Conservation (phyloP, 2,329 filamentous ascomycete species). For the Neobulgaria alba region DNA sequence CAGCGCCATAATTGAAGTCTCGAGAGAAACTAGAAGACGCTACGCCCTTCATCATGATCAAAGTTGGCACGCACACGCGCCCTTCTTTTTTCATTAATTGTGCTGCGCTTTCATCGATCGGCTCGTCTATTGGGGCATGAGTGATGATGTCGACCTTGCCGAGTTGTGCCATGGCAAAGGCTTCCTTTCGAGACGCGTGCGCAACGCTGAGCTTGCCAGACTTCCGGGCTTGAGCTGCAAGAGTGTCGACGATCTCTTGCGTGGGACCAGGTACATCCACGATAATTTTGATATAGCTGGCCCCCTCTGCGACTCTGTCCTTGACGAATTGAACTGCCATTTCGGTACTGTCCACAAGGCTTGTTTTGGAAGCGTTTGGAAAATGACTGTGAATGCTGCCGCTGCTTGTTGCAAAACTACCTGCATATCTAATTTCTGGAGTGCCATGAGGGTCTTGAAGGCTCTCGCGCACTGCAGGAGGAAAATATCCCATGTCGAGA, state of each 20-base stretch:
- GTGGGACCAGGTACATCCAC: slow-evolving; percentile 4
- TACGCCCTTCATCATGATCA: slow-evolving; percentile 7
- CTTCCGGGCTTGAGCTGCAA: neutral
- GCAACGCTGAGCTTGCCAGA: slow-evolving; percentile 4
- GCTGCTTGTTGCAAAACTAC: slow-evolving; percentile 1
- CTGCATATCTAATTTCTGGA: slow-evolving; percentile 3
- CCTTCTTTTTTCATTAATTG: slow-evolving; percentile 4
- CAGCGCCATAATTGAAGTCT: neutral
- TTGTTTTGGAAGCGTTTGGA: neutral
- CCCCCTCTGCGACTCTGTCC: slow-evolving; percentile 3
- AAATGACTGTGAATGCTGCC: slow-evolving; percentile 3
- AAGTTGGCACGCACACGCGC: slow-evolving; percentile 7
- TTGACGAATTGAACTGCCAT: slow-evolving; percentile 6
- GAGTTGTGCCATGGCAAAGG: slow-evolving; percentile 6
- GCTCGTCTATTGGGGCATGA: neutral
- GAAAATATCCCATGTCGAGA: slow-evolving; percentile 6
- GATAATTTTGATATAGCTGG: slow-evolving; percentile 10
- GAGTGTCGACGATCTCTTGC: neutral
- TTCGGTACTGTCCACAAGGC: slow-evolving; percentile 1
- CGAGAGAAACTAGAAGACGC: neutral
- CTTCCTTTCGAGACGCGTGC: slow-evolving; percentile 6
- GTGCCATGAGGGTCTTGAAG: slow-evolving; percentile 1
- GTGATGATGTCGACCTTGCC: slow-evolving; percentile 2
- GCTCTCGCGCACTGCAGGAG: neutral
- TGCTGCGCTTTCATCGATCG: slow-evolving; percentile 1